Conservation (phyloP, 192 early-diverging fungal species). For the Entomortierella parvispora region DNA sequence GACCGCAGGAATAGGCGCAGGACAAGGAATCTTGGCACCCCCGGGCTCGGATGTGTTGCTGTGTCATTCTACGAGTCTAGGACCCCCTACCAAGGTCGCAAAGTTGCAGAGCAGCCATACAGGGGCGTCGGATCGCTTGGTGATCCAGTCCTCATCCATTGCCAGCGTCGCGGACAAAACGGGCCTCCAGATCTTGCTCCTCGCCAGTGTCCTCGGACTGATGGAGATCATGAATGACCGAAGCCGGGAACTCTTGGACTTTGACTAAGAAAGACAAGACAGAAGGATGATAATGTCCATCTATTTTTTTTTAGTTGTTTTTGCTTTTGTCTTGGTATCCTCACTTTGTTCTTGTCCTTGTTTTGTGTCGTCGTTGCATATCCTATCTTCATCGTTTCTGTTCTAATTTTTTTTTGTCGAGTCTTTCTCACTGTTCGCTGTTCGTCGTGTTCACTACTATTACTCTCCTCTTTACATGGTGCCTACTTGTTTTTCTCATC, state of each 20-base stretch:
- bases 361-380: too few relatives aligned
- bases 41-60: constrained; percentile 40
- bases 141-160: constrained; percentile 19
- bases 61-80: constrained; percentile 36
- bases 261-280: constrained; percentile 20
- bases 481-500: too few relatives aligned
- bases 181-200: constrained; percentile 35
- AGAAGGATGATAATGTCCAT: too few relatives aligned
- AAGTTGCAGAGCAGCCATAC: constrained; percentile 47
- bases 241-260: constrained; percentile 41
- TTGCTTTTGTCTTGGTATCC: too few relatives aligned
- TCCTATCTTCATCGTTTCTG: too few relatives aligned
- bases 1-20: constrained; percentile 31
- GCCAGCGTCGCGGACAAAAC: constrained; percentile 37
- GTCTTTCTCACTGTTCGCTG: too few relatives aligned
- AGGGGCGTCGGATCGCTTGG: constrained; percentile 32
- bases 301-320: background rate
- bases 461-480: too few relatives aligned
- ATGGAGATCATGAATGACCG: constrained; percentile 50
- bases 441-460: too few relatives aligned
- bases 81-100: constrained; percentile 34
- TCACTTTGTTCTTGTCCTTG: too few relatives aligned
- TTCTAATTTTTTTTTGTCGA: too few relatives aligned
- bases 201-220: constrained; percentile 34
- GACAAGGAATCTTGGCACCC: constrained; percentile 37